Percentiles rank a stretch among this genome's conserved stretches.
phyloP scores from a whole-genome alignment of 2,329 filamentous ascomycete genomes.

The Periconia macrospinosa region DNA sequence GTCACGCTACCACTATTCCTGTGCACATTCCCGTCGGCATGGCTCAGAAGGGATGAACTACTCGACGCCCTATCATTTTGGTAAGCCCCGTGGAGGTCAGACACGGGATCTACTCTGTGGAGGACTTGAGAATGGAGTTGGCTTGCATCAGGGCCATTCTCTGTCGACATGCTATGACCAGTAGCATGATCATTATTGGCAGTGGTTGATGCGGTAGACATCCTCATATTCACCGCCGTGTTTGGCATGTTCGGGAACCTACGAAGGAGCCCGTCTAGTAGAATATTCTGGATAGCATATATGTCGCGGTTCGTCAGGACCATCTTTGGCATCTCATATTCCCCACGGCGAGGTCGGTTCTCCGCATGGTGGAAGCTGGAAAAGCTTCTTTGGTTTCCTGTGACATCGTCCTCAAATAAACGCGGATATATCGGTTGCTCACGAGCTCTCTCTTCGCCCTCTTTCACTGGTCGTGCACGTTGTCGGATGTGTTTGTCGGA shows the following conservation, averaged over 20 bases:
- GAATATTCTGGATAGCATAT: too few relatives aligned
- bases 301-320: too few relatives aligned
- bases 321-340: background rate
- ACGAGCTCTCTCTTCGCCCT: background rate
- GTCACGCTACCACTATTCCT: too few relatives aligned
- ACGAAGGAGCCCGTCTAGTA: too few relatives aligned
- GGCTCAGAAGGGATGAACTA: too few relatives aligned
- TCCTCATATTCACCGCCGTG: too few relatives aligned
- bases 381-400: background rate
- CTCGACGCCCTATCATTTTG: background rate
- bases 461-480: background rate
- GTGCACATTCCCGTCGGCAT: too few relatives aligned
- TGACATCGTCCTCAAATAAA: background rate
- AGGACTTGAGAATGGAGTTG: background rate
- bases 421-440: background rate
- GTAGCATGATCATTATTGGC: too few relatives aligned
- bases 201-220: too few relatives aligned
- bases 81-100: background rate
- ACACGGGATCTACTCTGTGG: background rate
- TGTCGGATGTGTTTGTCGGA: background rate
- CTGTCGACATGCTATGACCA: background rate
- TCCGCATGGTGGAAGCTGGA: background rate
- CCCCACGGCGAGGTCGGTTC: too few relatives aligned
- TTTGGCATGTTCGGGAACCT: too few relatives aligned
- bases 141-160: background rate